Evolutionary conservation across 139 green algal species (phyloP).

Genomic region (Micractinium conductrix): DNA sequence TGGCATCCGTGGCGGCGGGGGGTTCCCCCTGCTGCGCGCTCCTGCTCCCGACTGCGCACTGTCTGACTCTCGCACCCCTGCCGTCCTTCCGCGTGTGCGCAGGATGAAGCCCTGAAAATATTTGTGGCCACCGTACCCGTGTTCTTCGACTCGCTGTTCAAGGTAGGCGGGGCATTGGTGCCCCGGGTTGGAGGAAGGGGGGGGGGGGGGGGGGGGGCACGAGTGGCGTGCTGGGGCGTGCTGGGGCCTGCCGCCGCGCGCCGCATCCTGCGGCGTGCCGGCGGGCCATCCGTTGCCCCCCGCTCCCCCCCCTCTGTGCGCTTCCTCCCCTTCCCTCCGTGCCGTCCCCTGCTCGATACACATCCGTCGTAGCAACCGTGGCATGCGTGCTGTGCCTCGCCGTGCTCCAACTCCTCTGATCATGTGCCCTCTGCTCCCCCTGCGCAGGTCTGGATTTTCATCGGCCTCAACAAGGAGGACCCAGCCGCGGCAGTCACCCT

Average conservation of each 20-base stretch:
- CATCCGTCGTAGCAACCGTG: too few relatives aligned
- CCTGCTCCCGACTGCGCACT: background rate
- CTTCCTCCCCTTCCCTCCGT: background rate
- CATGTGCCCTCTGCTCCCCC: background rate
- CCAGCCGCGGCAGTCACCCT: slow-evolving; percentile 87
- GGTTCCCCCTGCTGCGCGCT: background rate
- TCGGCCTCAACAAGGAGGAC: slow-evolving; percentile 81
- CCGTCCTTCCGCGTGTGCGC: background rate
- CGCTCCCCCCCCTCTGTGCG: background rate
- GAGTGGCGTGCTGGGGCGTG: background rate
- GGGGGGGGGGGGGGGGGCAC: background rate
- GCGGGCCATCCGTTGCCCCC: too few relatives aligned
- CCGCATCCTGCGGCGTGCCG: background rate
- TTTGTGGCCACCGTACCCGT: slow-evolving; percentile 88
- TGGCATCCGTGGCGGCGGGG: background rate
- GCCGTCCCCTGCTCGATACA: too few relatives aligned
- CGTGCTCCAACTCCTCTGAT: too few relatives aligned
- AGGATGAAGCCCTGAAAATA: slow-evolving; percentile 56
- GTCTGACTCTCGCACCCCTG: background rate
- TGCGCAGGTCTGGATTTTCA: slow-evolving; percentile 80
- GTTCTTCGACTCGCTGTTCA: slow-evolving; percentile 89
- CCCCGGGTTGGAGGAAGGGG: too few relatives aligned
- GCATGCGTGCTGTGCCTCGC: too few relatives aligned
- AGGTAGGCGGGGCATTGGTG: slow-evolving; percentile 42
- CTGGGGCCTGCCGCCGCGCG: background rate